Evolutionary conservation across 2,329 filamentous ascomycete species (phyloP).

Genomic region (Sphaceloma murrayae): DNA sequence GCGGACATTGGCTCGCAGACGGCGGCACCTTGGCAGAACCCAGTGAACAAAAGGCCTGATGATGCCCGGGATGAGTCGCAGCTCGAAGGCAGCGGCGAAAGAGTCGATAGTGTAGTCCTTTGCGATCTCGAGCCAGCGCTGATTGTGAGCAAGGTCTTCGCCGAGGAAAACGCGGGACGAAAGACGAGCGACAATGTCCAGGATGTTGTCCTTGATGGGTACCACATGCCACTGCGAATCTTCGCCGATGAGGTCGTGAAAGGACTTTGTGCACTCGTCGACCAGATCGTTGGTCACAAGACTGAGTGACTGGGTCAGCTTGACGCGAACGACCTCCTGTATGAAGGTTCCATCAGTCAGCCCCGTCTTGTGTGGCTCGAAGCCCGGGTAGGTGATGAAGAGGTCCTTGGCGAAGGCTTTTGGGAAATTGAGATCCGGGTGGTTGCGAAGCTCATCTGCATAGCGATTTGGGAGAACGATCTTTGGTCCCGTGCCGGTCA

Average conservation of each 20-base stretch:
- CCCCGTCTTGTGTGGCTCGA: slow-evolving; percentile 19
- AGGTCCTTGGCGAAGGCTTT: slow-evolving; percentile 20
- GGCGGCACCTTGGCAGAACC: slow-evolving; percentile 30
- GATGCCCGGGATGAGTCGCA: slow-evolving; percentile 30
- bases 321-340: slow-evolving; percentile 20
- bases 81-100: slow-evolving; percentile 26
- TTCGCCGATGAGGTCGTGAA: slow-evolving; percentile 21
- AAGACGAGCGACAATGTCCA: slow-evolving; percentile 31
- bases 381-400: slow-evolving; percentile 20
- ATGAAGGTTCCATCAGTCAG: slow-evolving; percentile 20
- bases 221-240: slow-evolving; percentile 20
- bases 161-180: slow-evolving; percentile 36
- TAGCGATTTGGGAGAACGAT: slow-evolving; percentile 21
- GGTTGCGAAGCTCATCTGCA: slow-evolving; percentile 20
- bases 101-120: slow-evolving; percentile 31
- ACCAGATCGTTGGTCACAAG: slow-evolving; percentile 23
- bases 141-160: slow-evolving; percentile 29
- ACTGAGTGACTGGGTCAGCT: slow-evolving; percentile 23
- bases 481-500: slow-evolving; percentile 19
- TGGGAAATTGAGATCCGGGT: slow-evolving; percentile 20
- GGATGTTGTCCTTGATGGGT: slow-evolving; percentile 23
- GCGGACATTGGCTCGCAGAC: slow-evolving; percentile 26
- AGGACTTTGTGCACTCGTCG: slow-evolving; percentile 21
- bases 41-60: slow-evolving; percentile 29
- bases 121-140: slow-evolving; percentile 31